Evolutionary conservation across 805 yeast genomes (phyloP).

Genomic region (Candida ipomoeae): DNA sequence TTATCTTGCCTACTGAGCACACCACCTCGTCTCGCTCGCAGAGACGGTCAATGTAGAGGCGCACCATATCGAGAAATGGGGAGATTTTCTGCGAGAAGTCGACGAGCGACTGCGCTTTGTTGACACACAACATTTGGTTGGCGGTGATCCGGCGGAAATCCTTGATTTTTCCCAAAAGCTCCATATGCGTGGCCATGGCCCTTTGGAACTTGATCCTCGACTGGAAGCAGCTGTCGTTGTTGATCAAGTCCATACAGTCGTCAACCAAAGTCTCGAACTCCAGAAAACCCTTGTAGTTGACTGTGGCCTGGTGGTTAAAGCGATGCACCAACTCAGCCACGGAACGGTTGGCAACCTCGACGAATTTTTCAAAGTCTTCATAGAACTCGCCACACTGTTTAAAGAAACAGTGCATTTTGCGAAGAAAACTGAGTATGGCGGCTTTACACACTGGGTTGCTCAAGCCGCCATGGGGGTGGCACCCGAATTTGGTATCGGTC

Average conservation of each 20-base stretch:
- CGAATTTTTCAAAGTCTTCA: constrained; percentile 6
- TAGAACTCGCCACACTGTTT: constrained; percentile 9
- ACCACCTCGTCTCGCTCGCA: constrained; percentile 11
- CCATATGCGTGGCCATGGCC: constrained; percentile 11
- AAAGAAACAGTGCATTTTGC: constrained; percentile 7
- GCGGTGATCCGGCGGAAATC: constrained; percentile 3
- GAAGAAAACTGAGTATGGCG: constrained; percentile 8
- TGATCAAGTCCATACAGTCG: constrained; percentile 10
- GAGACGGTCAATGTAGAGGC: constrained; percentile 9
- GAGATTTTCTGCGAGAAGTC: constrained; percentile 8
- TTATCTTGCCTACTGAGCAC: constrained; percentile 8
- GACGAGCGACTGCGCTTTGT: constrained; percentile 8
- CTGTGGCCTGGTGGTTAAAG: constrained; percentile 2
- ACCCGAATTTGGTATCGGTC: neutral
- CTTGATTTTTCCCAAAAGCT: constrained; percentile 7
- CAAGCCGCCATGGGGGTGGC: constrained; percentile 4
- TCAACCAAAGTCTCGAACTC: constrained; percentile 10
- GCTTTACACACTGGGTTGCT: constrained; percentile 4
- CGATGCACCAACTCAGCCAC: constrained; percentile 1
- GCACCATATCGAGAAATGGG: constrained; percentile 8
- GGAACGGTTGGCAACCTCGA: constrained; percentile 5
- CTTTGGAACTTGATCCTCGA: constrained; percentile 13
- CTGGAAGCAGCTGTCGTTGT: constrained; percentile 11
- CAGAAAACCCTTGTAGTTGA: constrained; percentile 6
- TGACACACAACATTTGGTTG: constrained; percentile 5